phyloP scores from a whole-genome alignment of 805 yeast species.

The Monosporozyma servazzii region DNA sequence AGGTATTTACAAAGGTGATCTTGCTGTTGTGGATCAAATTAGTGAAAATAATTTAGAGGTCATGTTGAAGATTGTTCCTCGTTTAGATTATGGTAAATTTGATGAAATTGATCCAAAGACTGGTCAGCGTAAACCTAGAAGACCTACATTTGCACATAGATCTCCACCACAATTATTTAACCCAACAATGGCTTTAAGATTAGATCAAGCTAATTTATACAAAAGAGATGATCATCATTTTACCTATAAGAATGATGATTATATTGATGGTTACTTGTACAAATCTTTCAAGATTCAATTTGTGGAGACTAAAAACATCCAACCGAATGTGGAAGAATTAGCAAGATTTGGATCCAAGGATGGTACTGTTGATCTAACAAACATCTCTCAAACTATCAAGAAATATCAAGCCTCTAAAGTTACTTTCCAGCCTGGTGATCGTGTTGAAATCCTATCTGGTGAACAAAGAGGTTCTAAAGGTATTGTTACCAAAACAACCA shows the following conservation, averaged over 20 bases:
- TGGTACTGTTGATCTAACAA: slow-evolving; percentile 80
- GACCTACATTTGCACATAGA: slow-evolving; percentile 52
- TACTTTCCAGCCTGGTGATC: slow-evolving; percentile 84
- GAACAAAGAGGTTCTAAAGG: slow-evolving; percentile 90
- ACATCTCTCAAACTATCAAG: slow-evolving; percentile 80
- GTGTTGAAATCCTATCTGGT: slow-evolving; percentile 84
- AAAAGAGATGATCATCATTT: slow-evolving; percentile 58
- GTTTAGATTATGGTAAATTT: slow-evolving; percentile 79
- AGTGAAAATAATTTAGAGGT: slow-evolving; percentile 94
- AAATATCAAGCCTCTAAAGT: slow-evolving; percentile 46
- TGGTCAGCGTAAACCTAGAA: slow-evolving; percentile 41
- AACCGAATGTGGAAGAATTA: slow-evolving; percentile 82
- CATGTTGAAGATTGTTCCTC: slow-evolving; percentile 84
- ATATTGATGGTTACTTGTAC: slow-evolving; percentile 75
- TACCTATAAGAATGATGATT: slow-evolving; percentile 79
- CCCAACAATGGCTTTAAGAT: slow-evolving; percentile 78
- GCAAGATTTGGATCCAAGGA: slow-evolving; percentile 72
- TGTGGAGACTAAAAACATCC: slow-evolving; percentile 71
- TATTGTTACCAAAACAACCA: slow-evolving; percentile 55
- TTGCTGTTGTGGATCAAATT: slow-evolving; percentile 86
- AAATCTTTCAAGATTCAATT: slow-evolving; percentile 81
- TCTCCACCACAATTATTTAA: slow-evolving; percentile 83
- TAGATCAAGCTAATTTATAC: slow-evolving; percentile 66
- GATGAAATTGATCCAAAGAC: slow-evolving; percentile 44
- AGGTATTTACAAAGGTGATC: slow-evolving; percentile 86